Conservation (phyloP, 345 rosid species). For the Eutrema heterophyllum region DNA sequence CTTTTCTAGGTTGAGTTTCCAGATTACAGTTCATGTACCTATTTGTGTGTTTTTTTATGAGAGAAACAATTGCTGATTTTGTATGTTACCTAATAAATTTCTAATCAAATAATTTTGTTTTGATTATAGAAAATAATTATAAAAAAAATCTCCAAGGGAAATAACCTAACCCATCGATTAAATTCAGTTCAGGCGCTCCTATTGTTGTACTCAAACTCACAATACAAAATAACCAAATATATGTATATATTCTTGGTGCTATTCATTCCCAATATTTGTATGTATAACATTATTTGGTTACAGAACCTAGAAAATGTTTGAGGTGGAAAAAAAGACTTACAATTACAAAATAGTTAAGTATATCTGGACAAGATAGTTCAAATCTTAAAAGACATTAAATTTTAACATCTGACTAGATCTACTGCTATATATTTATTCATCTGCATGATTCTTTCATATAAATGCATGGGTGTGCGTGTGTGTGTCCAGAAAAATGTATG, state of each 20-base stretch:
- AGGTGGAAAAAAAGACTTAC: neutral
- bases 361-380: neutral
- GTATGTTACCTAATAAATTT: neutral
- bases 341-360: neutral
- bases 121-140: neutral
- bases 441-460: neutral
- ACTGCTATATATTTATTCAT: neutral
- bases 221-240: neutral
- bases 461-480: slow-evolving; percentile 7
- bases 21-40: neutral
- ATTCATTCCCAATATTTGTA: neutral
- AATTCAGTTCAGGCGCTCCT: neutral
- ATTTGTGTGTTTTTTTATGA: neutral
- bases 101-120: neutral
- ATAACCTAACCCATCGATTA: neutral
- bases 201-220: neutral
- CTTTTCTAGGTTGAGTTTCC: neutral
- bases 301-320: neutral
- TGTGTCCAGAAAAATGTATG: neutral
- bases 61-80: neutral
- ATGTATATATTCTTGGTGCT: neutral
- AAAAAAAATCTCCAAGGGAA: neutral
- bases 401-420: slow-evolving; percentile 5
- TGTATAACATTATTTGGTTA: neutral
- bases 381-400: neutral